phyloP scores from a whole-genome alignment of 2,329 filamentous ascomycete species.

The Aspergillus latus region DNA sequence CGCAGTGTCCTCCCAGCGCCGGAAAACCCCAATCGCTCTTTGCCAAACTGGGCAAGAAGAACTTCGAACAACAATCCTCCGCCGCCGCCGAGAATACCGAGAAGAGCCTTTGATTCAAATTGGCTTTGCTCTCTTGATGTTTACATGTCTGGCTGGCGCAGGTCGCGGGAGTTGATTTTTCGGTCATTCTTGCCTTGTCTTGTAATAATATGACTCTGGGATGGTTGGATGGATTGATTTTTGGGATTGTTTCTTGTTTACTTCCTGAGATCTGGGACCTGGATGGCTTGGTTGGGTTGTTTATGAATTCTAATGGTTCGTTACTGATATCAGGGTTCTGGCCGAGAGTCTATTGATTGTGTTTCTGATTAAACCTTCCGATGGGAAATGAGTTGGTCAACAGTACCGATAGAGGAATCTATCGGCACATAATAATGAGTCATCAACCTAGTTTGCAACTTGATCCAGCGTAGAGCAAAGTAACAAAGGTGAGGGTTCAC shows the following conservation, averaged over 20 bases:
- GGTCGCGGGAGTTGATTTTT: slow-evolving; percentile 16
- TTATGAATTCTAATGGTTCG: background rate
- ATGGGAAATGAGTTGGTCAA: background rate
- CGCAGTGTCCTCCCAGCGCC: slow-evolving; percentile 25
- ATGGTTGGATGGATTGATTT: slow-evolving; percentile 2
- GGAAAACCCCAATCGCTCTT: slow-evolving; percentile 48
- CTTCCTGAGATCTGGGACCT: slow-evolving; percentile 6
- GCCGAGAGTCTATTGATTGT: background rate
- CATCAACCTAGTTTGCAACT: background rate
- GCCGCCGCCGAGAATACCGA: slow-evolving; percentile 5
- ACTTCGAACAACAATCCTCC: slow-evolving; percentile 40
- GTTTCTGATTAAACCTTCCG: background rate
- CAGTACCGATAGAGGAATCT: background rate
- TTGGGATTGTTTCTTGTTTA: slow-evolving; percentile 12
- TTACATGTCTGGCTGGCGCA: slow-evolving; percentile 11
- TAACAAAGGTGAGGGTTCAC: background rate
- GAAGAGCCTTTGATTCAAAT: slow-evolving; percentile 3
- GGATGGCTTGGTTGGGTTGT: slow-evolving; percentile 1
- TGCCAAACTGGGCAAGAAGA: slow-evolving; percentile 49
- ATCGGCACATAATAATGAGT: background rate
- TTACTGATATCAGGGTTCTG: background rate
- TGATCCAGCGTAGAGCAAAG: background rate
- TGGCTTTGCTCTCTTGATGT: background rate
- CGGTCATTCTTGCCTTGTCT: background rate
- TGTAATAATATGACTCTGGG: background rate